phyloP scores from a whole-genome alignment of 139 green algal species.

The Micractinium conductrix region DNA sequence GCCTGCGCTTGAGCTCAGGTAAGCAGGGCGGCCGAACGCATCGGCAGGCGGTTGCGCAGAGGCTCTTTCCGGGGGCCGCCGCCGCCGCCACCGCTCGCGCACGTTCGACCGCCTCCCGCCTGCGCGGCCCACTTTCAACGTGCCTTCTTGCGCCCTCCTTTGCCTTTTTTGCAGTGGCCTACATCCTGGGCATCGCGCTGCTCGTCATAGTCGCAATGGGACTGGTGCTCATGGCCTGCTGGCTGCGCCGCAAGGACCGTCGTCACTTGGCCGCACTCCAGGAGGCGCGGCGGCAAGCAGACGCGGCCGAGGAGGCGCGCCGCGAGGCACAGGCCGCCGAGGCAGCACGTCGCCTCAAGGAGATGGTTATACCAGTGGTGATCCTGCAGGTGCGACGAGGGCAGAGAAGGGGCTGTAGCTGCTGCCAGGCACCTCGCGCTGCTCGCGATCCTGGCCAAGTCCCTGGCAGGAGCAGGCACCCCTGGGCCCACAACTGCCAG shows the following conservation, averaged over 20 bases:
- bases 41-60: no score
- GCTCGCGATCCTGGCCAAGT: no score
- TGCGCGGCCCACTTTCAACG: no score
- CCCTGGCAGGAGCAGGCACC: neutral
- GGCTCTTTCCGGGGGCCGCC: no score
- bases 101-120: neutral
- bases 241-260: slow-evolving; percentile 18
- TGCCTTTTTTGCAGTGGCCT: neutral
- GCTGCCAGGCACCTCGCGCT: neutral
- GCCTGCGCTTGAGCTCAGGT: no score
- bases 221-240: neutral
- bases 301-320: neutral
- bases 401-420: neutral
- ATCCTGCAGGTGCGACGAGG: slow-evolving; percentile 6
- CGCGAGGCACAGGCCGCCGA: no score
- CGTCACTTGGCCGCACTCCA: neutral
- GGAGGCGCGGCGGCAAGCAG: neutral
- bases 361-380: neutral
- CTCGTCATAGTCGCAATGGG: neutral
- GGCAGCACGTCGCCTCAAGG: neutral
- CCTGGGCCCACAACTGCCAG: neutral
- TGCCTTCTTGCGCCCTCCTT: neutral
- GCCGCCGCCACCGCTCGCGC: neutral
- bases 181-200: neutral
- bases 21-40: no score